phyloP scores from a whole-genome alignment of 164 flowering plant genomes.

The Magnolia sinica region DNA sequence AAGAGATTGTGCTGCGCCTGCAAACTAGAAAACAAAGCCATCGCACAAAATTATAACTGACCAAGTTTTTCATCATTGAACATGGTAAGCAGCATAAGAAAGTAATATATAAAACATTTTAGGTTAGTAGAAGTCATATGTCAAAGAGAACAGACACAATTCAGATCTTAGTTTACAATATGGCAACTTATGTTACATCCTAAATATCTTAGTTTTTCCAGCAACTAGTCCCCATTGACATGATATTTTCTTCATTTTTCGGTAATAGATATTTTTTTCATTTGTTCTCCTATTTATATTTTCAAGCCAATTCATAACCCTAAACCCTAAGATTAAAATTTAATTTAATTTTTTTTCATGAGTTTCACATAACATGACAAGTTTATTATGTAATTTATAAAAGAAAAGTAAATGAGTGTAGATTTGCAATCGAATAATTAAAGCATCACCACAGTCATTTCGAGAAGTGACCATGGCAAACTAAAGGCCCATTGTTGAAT shows the following conservation, averaged over 20 bases:
- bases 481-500: background rate
- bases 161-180: background rate
- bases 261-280: background rate
- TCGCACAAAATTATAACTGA: conserved; percentile 2
- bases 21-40: conserved; percentile 55
- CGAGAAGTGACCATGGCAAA: background rate
- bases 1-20: conserved; percentile 98
- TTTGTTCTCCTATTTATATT: background rate
- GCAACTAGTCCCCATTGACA: background rate
- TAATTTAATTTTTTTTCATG: background rate
- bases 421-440: background rate
- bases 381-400: background rate
- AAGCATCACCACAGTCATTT: background rate
- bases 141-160: background rate
- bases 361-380: background rate
- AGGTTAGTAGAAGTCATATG: background rate
- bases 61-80: background rate
- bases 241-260: background rate
- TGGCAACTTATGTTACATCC: no score
- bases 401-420: background rate
- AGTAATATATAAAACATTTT: background rate
- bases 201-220: background rate
- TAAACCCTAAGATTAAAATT: background rate
- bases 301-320: background rate
- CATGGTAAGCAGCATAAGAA: background rate